Base-by-base conservation (phyloP, 2,329 filamentous ascomycete species). In the Calonectria multiphialidica region DNA sequence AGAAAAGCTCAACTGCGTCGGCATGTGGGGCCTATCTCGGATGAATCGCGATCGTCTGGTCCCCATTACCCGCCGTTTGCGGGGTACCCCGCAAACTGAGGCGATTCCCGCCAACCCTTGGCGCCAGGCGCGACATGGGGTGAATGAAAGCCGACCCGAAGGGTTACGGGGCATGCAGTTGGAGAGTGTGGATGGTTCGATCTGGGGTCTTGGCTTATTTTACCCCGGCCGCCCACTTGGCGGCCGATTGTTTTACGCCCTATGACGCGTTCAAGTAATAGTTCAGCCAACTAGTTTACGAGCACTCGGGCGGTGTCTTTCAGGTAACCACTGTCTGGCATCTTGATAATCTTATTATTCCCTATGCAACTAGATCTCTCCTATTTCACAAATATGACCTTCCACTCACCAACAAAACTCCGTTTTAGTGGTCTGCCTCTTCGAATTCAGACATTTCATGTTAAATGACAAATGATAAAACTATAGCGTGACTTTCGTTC, bases 41-140 rank as follows among this genome's bases (percentile, higher is more conserved):
- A 61, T 68, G 53, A 49, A 61, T 68, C 65, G 55, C 55, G 65
- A 61, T 61, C 40, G 37, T 61, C 65, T 68, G 30, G 40, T 23
- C 35, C 18, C 65, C 50, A 68, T 61, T 68, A 61, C 55, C 30
- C 44, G 44, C 44, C 37, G 62, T 53, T 66, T 53, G 62, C 53
- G 62, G 62, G 62, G 62, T 66, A 66, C 62, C 62, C 62, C 62
- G 62, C 62, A 50, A 66, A 66, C 62, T 65, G 62, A 65, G 44
- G 62, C 42, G 62, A 65, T 53, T 65, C 62, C 62, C 62, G 49
- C 61, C 37, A 42, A 45, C 57, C 25, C 40, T 59, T 9, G 33
- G 15, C 35, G 53, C 35, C 21, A 53, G 49, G 15, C 49, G 49
- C 49, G 49, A 53, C 49, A 33, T 40, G 35, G 35, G 33, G 35